phyloP scores from a whole-genome alignment of 2,329 filamentous ascomycete genomes.

The Elsinoe necatrix region DNA sequence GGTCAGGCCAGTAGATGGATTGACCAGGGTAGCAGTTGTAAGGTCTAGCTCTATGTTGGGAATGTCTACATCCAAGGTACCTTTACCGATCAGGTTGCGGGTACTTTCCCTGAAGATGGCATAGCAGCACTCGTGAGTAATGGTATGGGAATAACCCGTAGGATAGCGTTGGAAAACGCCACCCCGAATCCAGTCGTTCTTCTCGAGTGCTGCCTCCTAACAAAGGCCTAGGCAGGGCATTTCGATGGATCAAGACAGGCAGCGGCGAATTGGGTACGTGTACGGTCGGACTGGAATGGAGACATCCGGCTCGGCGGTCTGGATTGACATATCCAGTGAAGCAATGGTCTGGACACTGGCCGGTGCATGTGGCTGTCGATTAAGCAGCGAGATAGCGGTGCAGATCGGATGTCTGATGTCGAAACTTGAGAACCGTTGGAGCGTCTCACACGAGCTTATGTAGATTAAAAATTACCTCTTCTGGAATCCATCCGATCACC shows the following conservation, averaged over 20 bases:
- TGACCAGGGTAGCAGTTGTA: slow-evolving; percentile 17
- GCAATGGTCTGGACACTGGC: slow-evolving; percentile 1
- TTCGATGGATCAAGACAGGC: slow-evolving; percentile 24
- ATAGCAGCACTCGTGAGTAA: slow-evolving; percentile 23
- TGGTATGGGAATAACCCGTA: slow-evolving; percentile 21
- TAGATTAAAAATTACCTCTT: not conserved
- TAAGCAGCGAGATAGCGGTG: slow-evolving; percentile 6
- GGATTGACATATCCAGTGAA: not conserved
- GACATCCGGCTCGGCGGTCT: slow-evolving; percentile 3
- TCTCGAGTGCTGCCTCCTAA: slow-evolving; percentile 19
- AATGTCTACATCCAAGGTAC: slow-evolving; percentile 12
- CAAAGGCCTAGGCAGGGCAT: slow-evolving; percentile 22
- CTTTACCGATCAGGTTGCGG: slow-evolving; percentile 5
- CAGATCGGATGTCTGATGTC: slow-evolving; percentile 13
- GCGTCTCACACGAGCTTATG: slow-evolving; percentile 11
- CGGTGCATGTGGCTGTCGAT: slow-evolving; percentile 4
- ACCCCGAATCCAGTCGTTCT: slow-evolving; percentile 21
- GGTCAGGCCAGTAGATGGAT: slow-evolving; percentile 9
- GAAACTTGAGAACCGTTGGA: slow-evolving; percentile 12
- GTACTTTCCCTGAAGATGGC: slow-evolving; percentile 19
- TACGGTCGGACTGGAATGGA: slow-evolving; percentile 16
- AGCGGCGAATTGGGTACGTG: slow-evolving; percentile 23
- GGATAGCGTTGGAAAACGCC: slow-evolving; percentile 20
- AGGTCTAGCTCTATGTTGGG: slow-evolving; percentile 22
- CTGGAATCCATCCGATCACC: slow-evolving; percentile 1